phyloP scores from a whole-genome alignment of 371 early-diverging fungal genomes.

The Funneliformis caledonium region DNA sequence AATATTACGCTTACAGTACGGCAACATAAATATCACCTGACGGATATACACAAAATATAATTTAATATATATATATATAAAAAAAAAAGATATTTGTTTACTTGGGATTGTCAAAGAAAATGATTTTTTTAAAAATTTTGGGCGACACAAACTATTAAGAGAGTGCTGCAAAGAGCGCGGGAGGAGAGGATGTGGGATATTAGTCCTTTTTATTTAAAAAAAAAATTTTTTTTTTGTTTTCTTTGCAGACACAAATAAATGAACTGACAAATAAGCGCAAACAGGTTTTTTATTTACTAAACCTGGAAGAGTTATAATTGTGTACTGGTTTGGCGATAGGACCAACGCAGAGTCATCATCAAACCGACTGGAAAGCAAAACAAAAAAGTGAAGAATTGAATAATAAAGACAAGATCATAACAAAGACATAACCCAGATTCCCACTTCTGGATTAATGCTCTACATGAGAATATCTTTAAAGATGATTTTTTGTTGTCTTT shows the following conservation, averaged over 20 bases:
- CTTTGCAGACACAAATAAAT: neutral
- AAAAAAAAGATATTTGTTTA: too few species aligned
- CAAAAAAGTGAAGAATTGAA: neutral
- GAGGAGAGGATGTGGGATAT: neutral
- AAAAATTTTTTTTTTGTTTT: too few species aligned
- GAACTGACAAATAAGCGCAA: neutral
- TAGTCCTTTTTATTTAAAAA: neutral
- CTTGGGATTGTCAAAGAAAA: neutral
- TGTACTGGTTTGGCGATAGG: conserved; percentile 1
- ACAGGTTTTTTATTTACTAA: neutral
- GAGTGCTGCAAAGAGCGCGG: neutral
- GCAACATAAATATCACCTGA: neutral
- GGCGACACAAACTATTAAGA: neutral
- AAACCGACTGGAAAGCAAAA: neutral
- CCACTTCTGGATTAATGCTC: neutral
- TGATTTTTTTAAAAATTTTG: neutral
- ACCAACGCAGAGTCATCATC: neutral
- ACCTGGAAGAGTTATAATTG: neutral
- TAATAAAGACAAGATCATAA: neutral
- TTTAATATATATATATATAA: too few species aligned
- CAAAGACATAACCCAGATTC: neutral
- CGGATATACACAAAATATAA: neutral
- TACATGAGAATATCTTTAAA: neutral
- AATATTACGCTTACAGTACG: neutral
- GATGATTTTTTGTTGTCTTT: neutral